Conservation (phyloP, 1,284 basidiomycete species). For the Phellopilus nigrolimitatus region DNA sequence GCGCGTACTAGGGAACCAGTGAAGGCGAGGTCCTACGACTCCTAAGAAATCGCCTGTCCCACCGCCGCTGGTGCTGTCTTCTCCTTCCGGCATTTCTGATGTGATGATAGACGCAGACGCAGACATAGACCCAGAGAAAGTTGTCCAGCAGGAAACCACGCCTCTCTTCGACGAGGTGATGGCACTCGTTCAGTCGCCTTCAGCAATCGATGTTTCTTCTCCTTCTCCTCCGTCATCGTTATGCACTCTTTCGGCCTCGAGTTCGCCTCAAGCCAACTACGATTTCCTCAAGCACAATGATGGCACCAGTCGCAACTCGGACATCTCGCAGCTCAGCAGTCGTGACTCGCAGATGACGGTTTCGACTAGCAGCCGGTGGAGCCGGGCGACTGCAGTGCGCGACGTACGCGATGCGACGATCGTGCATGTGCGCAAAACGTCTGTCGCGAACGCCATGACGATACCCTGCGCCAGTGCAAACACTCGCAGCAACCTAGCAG, state of each 20-base stretch:
- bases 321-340: conserved; percentile 6
- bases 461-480: conserved; percentile 12
- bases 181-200: conserved; percentile 12
- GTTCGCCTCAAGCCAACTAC: conserved; percentile 7
- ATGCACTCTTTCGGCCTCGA: conserved; percentile 6
- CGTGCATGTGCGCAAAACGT: conserved; percentile 13
- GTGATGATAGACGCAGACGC: conserved; percentile 10
- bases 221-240: conserved; percentile 4
- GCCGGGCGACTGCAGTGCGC: conserved; percentile 17
- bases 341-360: conserved; percentile 20
- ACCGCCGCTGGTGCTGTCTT: conserved; percentile 14
- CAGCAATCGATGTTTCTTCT: background rate
- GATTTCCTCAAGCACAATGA: conserved; percentile 16
- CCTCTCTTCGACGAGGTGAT: conserved; percentile 20
- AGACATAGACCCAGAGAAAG: no score
- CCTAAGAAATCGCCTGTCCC: conserved; percentile 13
- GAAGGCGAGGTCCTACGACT: conserved; percentile 1
- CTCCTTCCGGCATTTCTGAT: conserved; percentile 2
- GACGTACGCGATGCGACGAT: conserved; percentile 20
- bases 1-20: background rate
- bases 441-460: conserved; percentile 16
- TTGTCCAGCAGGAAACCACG: conserved; percentile 1
- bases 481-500: background rate
- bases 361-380: conserved; percentile 15
- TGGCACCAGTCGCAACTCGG: conserved; percentile 6